Base-by-base conservation (phyloP, 371 early-diverging fungal genomes). In the Entomophthora muscae region DNA sequence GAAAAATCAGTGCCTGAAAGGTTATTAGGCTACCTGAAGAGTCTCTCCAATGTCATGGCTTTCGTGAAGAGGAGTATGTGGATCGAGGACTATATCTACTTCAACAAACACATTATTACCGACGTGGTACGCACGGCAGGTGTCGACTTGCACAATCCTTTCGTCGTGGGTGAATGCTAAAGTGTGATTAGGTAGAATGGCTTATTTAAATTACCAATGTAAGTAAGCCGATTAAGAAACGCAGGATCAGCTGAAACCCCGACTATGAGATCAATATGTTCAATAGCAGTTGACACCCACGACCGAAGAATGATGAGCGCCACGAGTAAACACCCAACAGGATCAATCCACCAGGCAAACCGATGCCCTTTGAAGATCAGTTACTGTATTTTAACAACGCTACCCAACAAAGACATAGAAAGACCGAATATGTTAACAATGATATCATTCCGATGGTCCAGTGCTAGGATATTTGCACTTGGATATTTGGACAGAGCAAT, bases 371-470 rank as follows among this genome's bases (percentile, higher is more conserved):
- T 17, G 24, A 85, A 84, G n/a, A 76, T 75, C 71, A 89, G 90
- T 60, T 24, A 24, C 0, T 24, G 28, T 26, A 55, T 7, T 55
- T 55, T 55, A 55, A 24, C 10, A 27, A 17, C 28, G 22, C 22
- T 72, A 52, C 91, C 90, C 2, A 90, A 67, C 23, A 92, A 71
- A 23, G 86, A 83, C 53, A 88, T 83, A 3, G 78, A 64, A 32
- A 95, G 75, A 33, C 93, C 94, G 31, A 91, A 75, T 0, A 78
- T 69, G 69, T 95, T 93, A 57, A 95, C 82, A 17, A 86, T 51
- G 23, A 96, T 64, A 71, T 95, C 95, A 71, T 95, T 96, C 31
- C 82, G 77, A 73, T 95, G 93, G 69, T 95, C 95, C 26, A 79
- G 83, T 22, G 91, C 90, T 57, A 95, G 76, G 22, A 91, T 80